Base-by-base conservation (phyloP, 129 eudicot genomes). In the Flaveria brownii region DNA sequence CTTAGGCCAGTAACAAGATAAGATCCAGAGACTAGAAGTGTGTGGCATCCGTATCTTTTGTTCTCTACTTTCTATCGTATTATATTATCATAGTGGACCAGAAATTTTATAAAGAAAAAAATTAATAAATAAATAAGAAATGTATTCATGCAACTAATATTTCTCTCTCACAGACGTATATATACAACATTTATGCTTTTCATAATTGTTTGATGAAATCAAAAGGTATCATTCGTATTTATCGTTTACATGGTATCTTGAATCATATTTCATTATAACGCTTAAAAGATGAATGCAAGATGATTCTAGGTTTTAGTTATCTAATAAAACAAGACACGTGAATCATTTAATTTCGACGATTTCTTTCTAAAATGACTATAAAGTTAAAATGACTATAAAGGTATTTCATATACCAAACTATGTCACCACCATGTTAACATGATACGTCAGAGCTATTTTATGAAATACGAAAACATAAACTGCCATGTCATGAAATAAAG, bases 41-140 rank as follows among this genome's bases (percentile, higher is more conserved):
- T 82, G 73, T 84, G 85, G 78, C 80, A 66, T 42, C 28, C 78
- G 79, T 49, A 84, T 79, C 84, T 73, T 67, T 76, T n/a, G 13
- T 45, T 45, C 49, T 30, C 51, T 22, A 33, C 33, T 18, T 36
- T 1, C 3, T 49, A 60, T 71, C 68, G 45, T 67, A 22, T 66
- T 68, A 67, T 68, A 9, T 20, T 36, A 36, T 36, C 41, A 36
- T 5, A 36, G 41, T 36, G 41, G 41, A 36, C 41, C 41, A 36
- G 41, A 36, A 36, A 36, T 36, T 36, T 36, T 1, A 36, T 36
- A 36, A 36, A 26, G 30, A 26, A 30, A 4, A 6, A 57, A 20
- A 8, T 11, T 8, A 57, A 13, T 13, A 15, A 15, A 15, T 36
- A 36, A 36, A 30, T 8, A 65, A 18, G 70, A 65, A 41, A n/a